Conservation (phyloP, 495 filamentous ascomycete species). For the Xylona heveae region DNA sequence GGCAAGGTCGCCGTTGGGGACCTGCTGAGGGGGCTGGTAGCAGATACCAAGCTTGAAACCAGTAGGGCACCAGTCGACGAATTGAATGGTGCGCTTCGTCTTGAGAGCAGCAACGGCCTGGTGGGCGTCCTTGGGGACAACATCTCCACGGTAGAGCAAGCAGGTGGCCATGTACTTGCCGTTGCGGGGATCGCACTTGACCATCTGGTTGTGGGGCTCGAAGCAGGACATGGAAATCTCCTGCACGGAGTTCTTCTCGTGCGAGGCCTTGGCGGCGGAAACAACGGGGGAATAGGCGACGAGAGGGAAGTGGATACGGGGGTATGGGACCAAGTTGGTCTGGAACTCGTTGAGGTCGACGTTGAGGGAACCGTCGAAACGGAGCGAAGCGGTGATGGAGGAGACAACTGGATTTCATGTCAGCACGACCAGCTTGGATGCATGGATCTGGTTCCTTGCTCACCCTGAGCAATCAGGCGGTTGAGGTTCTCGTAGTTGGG, state of each 20-base stretch:
- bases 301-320: slow-evolving; percentile 78
- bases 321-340: slow-evolving; percentile 83
- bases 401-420: slow-evolving; percentile 35
- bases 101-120: slow-evolving; percentile 64
- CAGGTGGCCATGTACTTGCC: slow-evolving; percentile 93
- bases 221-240: slow-evolving; percentile 53
- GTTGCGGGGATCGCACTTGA: slow-evolving; percentile 76
- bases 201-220: slow-evolving; percentile 93
- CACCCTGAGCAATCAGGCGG: slow-evolving; percentile 60
- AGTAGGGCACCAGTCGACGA: slow-evolving; percentile 92
- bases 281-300: slow-evolving; percentile 82
- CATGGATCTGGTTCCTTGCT: too few relatives aligned
- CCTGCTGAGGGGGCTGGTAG: slow-evolving; percentile 66
- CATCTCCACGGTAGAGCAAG: slow-evolving; percentile 76
- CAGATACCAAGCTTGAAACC: slow-evolving; percentile 93
- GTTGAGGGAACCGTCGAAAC: slow-evolving; percentile 79
- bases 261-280: slow-evolving; percentile 56
- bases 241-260: slow-evolving; percentile 58
- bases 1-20: slow-evolving; percentile 60
- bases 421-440: too few relatives aligned
- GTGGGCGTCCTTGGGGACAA: slow-evolving; percentile 67
- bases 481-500: slow-evolving; percentile 77
- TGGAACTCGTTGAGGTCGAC: slow-evolving; percentile 91
- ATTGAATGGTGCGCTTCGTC: slow-evolving; percentile 72
- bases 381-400: slow-evolving; percentile 75